Percentiles rank a stretch among this genome's conserved stretches.
phyloP scores from a whole-genome alignment of 768 basidiomycete genomes.

The Rhodotorula toruloides region DNA sequence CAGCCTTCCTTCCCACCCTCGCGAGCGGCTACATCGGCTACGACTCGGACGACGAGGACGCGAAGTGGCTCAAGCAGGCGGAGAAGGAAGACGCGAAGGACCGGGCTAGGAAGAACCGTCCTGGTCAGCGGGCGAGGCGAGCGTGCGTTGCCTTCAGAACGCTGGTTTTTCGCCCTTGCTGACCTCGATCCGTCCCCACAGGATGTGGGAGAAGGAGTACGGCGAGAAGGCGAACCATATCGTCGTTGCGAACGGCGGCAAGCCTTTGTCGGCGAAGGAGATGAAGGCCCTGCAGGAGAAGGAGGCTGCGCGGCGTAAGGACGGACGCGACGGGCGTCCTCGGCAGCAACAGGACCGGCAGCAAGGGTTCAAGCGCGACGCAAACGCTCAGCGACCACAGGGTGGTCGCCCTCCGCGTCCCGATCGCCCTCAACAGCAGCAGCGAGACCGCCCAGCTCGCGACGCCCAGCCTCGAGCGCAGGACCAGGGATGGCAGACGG shows the following conservation, averaged over 20 bases:
- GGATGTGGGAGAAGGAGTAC: conserved; percentile 98
- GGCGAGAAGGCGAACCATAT: conserved; percentile 87
- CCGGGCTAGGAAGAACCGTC: conserved; percentile 69
- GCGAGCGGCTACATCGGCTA: conserved; percentile 74
- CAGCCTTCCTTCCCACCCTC: conserved; percentile 82
- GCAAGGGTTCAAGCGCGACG: conserved; percentile 1
- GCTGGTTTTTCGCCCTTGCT: too few relatives aligned
- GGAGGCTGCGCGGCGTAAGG: conserved; percentile 4
- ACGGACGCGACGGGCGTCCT: background rate
- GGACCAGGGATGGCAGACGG: background rate
- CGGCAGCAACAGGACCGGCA: background rate
- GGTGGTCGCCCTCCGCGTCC: too few relatives aligned
- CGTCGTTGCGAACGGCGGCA: conserved; percentile 52
- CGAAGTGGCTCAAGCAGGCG: conserved; percentile 61
- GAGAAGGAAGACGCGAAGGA: conserved; percentile 52
- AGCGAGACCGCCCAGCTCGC: too few relatives aligned
- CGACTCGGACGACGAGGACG: conserved; percentile 66
- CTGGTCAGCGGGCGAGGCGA: conserved; percentile 87
- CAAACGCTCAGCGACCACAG: too few relatives aligned
- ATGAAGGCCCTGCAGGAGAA: conserved; percentile 26
- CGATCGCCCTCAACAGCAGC: background rate
- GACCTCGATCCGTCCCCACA: conserved; percentile 44
- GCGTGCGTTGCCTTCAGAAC: conserved; percentile 66
- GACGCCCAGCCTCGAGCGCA: too few relatives aligned
- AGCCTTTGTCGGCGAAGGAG: conserved; percentile 36